Conservation (phyloP, 202 grass and related monocot genomes). For the Elaeis oleifera region DNA sequence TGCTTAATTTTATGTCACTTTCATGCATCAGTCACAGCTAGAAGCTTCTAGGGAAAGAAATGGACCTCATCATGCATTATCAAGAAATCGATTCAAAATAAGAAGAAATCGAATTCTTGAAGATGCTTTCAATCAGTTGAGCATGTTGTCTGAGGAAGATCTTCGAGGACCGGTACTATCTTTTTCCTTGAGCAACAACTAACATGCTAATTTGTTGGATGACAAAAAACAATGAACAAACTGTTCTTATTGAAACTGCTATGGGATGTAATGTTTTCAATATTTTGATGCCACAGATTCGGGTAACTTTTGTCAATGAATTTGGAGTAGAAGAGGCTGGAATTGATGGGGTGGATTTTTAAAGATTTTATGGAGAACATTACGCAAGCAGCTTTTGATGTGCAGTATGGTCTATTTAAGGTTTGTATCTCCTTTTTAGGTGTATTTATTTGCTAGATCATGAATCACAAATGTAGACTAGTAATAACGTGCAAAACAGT, state of each 20-base stretch:
- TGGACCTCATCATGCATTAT: slow-evolving; percentile 44
- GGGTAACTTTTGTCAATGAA: slow-evolving; percentile 79
- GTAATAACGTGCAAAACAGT: too few species aligned
- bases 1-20: background rate
- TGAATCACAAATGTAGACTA: too few species aligned
- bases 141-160: slow-evolving; percentile 72
- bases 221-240: too few species aligned
- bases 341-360: slow-evolving; percentile 98
- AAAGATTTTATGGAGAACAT: slow-evolving; percentile 99
- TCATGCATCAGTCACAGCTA: slow-evolving; percentile 59
- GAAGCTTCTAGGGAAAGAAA: slow-evolving; percentile 59
- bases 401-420: slow-evolving; percentile 93
- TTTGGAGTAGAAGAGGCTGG: slow-evolving; percentile 90
- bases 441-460: too few species aligned
- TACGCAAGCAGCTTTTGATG: slow-evolving; percentile 91
- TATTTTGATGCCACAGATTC: slow-evolving; percentile 54
- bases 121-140: slow-evolving; percentile 89
- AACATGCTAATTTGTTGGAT: too few species aligned
- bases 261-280: background rate
- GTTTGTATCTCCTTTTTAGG: slow-evolving; percentile 15
- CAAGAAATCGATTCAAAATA: slow-evolving; percentile 84
- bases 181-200: background rate
- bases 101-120: slow-evolving; percentile 89
- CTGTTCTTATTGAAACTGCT: background rate
- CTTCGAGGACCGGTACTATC: slow-evolving; percentile 75